A percentile compares a stretch with the other conserved stretches of the same genome.
These are phyloP conservation scores for Spathaspora boniae DNA, from an alignment of 805 yeast species.

Conservation along the genomic window DNA sequence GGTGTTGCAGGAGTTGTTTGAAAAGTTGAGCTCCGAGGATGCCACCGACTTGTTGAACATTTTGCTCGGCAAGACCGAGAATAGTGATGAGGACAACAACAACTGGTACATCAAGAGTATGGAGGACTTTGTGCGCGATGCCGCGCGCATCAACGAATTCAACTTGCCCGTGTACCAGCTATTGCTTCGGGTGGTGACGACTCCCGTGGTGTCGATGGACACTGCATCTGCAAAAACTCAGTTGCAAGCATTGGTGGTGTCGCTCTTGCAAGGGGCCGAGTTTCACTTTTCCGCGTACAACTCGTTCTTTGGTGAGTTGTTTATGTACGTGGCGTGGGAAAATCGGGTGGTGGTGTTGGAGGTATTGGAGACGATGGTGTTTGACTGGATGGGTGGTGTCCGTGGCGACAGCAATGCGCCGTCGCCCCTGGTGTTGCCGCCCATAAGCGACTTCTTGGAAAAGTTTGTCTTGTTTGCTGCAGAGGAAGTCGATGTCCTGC, in stretches of 20 bases:
- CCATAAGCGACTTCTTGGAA: constrained; percentile 42
- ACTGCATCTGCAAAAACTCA: constrained; percentile 9
- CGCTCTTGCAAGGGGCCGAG: constrained; percentile 17
- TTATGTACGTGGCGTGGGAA: constrained; percentile 29
- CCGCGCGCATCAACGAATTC: constrained; percentile 27
- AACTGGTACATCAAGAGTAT: constrained; percentile 5
- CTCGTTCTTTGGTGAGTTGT: constrained; percentile 40
- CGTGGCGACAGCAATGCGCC: constrained; percentile 22
- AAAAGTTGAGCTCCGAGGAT: constrained; percentile 15
- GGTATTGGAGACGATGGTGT: constrained; percentile 22
- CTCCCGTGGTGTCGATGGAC: constrained; percentile 11
- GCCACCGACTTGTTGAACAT: constrained; percentile 17
- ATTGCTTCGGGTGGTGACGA: constrained; percentile 19
- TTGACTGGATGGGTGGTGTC: constrained; percentile 7
- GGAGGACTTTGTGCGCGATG: constrained; percentile 16
- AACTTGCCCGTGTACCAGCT: constrained; percentile 32
- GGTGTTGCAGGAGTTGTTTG: constrained; percentile 19
- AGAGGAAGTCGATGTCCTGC: constrained; percentile 18
- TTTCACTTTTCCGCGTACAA: constrained; percentile 26
- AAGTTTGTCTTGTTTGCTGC: constrained; percentile 40
- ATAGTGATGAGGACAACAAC: not conserved
- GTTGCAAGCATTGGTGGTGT: constrained; percentile 13
- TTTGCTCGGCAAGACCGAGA: constrained; percentile 12
- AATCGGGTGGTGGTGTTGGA: constrained; percentile 22
- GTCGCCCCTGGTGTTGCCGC: constrained; percentile 34